A percentile compares a stretch with the other conserved stretches of the same genome.
Evolutionary conservation across 2,329 filamentous ascomycete genomes (phyloP).

Genomic region (Botryotinia calthae): DNA sequence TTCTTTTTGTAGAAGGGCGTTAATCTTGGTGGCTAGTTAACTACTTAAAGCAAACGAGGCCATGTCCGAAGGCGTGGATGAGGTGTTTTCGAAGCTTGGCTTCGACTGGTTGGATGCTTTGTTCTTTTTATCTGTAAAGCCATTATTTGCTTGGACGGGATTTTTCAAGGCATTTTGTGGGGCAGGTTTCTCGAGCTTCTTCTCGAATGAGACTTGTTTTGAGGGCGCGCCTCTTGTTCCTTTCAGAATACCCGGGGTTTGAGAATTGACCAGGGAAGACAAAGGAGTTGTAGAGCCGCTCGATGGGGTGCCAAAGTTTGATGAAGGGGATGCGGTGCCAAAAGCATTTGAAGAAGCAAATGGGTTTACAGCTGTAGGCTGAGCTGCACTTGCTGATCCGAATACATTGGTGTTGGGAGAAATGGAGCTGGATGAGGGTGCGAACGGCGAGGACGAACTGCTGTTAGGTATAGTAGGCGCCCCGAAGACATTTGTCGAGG

Average conservation of each 20-base stretch:
- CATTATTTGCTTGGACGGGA: not conserved
- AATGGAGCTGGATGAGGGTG: not conserved
- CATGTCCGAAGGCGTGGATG: not conserved
- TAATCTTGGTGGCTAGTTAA: conserved; percentile 48
- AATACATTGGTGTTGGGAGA: conserved; percentile 19
- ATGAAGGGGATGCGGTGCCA: not conserved
- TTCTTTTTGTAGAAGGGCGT: conserved; percentile 53
- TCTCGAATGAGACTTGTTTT: conserved; percentile 13
- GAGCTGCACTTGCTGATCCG: conserved; percentile 15
- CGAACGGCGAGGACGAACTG: conserved; percentile 16
- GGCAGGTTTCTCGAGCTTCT: not conserved
- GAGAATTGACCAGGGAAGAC: conserved; percentile 7
- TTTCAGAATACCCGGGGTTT: not conserved
- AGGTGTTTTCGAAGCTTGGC: not conserved
- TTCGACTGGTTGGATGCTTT: conserved; percentile 12
- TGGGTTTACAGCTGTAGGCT: conserved; percentile 15
- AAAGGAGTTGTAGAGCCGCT: conserved; percentile 5
- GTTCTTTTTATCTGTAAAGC: conserved; percentile 1
- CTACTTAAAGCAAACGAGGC: conserved; percentile 23
- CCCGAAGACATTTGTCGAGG: conserved; percentile 12
- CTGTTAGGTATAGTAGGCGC: conserved; percentile 5
- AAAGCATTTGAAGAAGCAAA: conserved; percentile 18
- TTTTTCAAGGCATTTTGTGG: conserved; percentile 8
- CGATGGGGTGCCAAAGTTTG: conserved; percentile 15
- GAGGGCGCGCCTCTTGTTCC: not conserved